phyloP scores from a whole-genome alignment of 345 rosid species.

The Salix viminalis region DNA sequence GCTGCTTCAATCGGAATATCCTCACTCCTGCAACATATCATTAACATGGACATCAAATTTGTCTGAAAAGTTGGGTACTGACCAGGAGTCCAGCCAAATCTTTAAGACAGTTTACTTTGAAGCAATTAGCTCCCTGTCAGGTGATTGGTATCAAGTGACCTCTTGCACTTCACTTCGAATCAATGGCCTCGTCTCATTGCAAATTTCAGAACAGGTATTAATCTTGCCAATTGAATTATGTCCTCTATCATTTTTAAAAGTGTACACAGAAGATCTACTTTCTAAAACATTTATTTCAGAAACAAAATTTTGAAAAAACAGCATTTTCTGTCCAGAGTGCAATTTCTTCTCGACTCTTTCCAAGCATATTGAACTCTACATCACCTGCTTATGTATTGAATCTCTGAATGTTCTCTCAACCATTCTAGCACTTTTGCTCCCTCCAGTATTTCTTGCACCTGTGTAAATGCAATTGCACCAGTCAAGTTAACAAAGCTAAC shows the following conservation, averaged over 20 bases:
- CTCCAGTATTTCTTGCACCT: conserved; percentile 90
- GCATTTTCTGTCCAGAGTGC: neutral
- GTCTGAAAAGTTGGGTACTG: too few species aligned
- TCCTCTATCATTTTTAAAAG: neutral
- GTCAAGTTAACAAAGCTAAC: neutral
- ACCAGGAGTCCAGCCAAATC: too few species aligned
- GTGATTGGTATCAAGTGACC: too few species aligned
- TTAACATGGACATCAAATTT: too few species aligned
- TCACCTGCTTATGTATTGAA: conserved; percentile 62
- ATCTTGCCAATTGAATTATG: neutral
- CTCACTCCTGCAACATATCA: too few species aligned
- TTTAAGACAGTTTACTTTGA: too few species aligned
- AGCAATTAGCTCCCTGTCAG: too few species aligned
- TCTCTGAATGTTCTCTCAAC: conserved; percentile 71
- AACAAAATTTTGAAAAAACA: neutral
- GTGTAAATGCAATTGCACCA: neutral
- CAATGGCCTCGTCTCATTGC: neutral
- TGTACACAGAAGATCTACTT: neutral
- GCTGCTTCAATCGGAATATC: too few species aligned
- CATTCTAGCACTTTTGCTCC: conserved; percentile 97
- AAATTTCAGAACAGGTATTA: neutral
- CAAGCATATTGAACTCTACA: neutral
- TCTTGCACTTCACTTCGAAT: neutral
- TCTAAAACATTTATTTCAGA: neutral
- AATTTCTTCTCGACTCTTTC: neutral